Evolutionary conservation across 192 early-diverging fungal species (phyloP), one percentile per base, ranked within the genome.

Genomic region (Chytriomyces confervae): DNA sequence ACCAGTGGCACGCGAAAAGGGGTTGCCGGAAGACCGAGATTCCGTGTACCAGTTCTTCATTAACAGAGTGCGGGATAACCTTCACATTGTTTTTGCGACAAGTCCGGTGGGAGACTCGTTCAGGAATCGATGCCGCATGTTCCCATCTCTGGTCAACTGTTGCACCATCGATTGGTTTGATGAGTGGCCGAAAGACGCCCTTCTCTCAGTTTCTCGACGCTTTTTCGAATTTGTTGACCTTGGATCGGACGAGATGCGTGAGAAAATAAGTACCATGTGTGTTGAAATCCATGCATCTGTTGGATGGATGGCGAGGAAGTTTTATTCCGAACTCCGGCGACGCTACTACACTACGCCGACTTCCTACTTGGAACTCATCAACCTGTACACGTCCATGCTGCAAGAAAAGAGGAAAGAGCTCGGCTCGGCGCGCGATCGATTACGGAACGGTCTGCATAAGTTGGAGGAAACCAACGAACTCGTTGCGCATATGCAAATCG

Each of bases 141-240:
- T 90, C 63, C 88, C 88, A 4, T 86, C 84, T 4, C 76, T 90
- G 0, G 88, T 90, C 16, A 90, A 90, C 69, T 88, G 88, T 80
- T 76, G 51, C 50, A 88, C 88, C 9, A 90, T 90, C 45, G 88
- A 87, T 75, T 90, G 88, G 88, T 90, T 90, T 61, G 88, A 90
- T 69, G 88, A 88, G 76, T 90, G 88, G 88, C 88, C 88, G 36
- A 77, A 70, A 27, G 88, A 90, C 46, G 88, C 88, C 6, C 79
- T 90, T 60, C 71, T 88, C 6, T 88, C 88, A 5, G 88, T 90
- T 20, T 90, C 88, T 9, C 66, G 69, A 50, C 70, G 84, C 36
- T 90, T 90, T 72, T 80, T 90, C 46, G 87, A 90, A 75, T 90
- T 87, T 80, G 87, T 88, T 3, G 88, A 90, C 61, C 79, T 90